phyloP scores from a whole-genome alignment of 78 protist genomes.

The Dictyostelium purpureum region DNA sequence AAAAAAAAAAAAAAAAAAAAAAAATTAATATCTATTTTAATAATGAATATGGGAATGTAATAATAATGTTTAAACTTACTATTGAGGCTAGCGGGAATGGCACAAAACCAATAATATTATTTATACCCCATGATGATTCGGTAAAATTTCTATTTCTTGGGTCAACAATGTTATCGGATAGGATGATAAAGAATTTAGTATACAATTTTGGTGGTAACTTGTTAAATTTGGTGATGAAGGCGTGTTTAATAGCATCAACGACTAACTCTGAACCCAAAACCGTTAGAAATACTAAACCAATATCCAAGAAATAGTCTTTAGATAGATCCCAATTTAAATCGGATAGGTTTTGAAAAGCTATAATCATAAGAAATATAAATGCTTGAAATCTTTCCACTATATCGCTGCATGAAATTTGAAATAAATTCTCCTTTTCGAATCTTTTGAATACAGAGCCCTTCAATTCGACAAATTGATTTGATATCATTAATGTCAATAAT shows the following conservation, averaged over 20 bases:
- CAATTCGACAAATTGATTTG: constrained; percentile 92
- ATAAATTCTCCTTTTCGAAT: constrained; percentile 75
- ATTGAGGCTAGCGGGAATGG: constrained; percentile 80
- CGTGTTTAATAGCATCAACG: constrained; percentile 93
- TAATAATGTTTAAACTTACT: too few species aligned
- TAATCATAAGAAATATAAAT: constrained; percentile 55
- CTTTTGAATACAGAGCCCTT: constrained; percentile 93
- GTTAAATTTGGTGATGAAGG: constrained; percentile 93
- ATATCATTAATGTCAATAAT: constrained; percentile 89
- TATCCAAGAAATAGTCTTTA: background rate
- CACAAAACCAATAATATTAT: constrained; percentile 71
- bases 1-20: background rate
- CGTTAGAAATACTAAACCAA: background rate
- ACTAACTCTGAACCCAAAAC: constrained; percentile 76
- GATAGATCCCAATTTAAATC: constrained; percentile 53
- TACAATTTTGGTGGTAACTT: constrained; percentile 49
- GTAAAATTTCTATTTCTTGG: constrained; percentile 43
- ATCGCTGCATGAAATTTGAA: constrained; percentile 87
- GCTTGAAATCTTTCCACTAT: constrained; percentile 89
- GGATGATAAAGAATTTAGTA: constrained; percentile 1
- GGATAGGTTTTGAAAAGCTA: constrained; percentile 60
- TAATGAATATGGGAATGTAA: background rate
- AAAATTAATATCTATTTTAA: too few species aligned
- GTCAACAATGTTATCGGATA: constrained; percentile 14
- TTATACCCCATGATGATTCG: constrained; percentile 57